A percentile compares a stretch with the other conserved stretches of the same genome.
These are phyloP conservation scores for Ophiostoma quercus DNA, from an alignment of 2,329 filamentous ascomycete genomes.

Conservation along the genomic window DNA sequence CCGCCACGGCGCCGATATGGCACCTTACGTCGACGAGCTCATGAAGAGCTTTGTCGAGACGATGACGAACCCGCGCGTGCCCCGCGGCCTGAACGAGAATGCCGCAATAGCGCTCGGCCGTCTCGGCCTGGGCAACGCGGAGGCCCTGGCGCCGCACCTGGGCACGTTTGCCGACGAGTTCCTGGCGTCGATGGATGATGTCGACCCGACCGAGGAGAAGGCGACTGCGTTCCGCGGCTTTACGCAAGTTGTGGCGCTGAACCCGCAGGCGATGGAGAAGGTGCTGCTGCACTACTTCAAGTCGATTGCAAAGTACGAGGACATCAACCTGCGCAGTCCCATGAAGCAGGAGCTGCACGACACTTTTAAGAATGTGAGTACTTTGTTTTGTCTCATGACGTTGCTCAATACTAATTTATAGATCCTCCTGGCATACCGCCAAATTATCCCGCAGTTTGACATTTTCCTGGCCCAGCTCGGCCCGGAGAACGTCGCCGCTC, in stretches of 20 bases:
- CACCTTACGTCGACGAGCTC: constrained; percentile 69
- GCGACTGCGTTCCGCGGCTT: constrained; percentile 90
- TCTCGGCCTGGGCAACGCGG: constrained; percentile 72
- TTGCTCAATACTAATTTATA: constrained; percentile 29
- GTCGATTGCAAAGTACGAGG: constrained; percentile 72
- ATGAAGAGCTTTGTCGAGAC: constrained; percentile 75
- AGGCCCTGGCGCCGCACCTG: constrained; percentile 72
- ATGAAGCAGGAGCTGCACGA: constrained; percentile 61
- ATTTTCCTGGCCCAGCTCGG: constrained; percentile 50
- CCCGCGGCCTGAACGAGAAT: constrained; percentile 84
- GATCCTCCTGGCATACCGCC: constrained; percentile 52
- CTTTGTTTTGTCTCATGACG: neutral
- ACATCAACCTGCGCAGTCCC: constrained; percentile 55
- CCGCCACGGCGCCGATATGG: constrained; percentile 68
- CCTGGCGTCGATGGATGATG: constrained; percentile 72
- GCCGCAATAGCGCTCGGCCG: constrained; percentile 88
- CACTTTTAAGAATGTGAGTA: constrained; percentile 68
- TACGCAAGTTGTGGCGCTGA: constrained; percentile 73
- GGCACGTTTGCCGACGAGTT: constrained; percentile 77
- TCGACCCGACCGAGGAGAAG: constrained; percentile 89
- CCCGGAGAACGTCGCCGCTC: constrained; percentile 45
- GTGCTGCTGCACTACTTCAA: constrained; percentile 76
- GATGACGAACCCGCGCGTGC: constrained; percentile 77
- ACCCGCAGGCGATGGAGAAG: constrained; percentile 88
- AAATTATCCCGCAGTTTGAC: constrained; percentile 55